These are phyloP conservation scores for Kernera saxatilis DNA, from an alignment of 345 rosid genomes.

Conservation along the genomic window DNA sequence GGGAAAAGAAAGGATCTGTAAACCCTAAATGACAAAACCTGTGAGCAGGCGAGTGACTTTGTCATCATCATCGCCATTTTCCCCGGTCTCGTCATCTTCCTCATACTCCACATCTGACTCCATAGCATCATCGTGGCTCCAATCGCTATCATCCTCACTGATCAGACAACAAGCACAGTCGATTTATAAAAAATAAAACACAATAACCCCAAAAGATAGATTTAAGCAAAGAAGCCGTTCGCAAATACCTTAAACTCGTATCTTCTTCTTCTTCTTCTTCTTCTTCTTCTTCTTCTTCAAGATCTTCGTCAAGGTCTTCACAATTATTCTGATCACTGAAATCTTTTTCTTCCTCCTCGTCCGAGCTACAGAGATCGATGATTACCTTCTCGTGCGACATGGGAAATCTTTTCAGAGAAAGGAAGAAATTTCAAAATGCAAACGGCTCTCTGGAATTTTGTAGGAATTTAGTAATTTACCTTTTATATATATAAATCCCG, in stretches of 20 bases:
- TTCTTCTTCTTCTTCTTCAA: slow-evolving; percentile 12
- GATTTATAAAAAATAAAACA: not conserved
- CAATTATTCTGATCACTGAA: slow-evolving; percentile 11
- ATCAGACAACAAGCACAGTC: not conserved
- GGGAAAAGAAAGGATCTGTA: not conserved
- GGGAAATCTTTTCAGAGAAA: not conserved
- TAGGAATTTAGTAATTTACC: not conserved
- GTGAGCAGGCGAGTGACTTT: slow-evolving; percentile 37
- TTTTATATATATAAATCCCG: not conserved
- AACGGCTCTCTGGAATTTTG: slow-evolving; percentile 4
- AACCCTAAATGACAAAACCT: slow-evolving; percentile 29
- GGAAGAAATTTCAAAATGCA: not conserved
- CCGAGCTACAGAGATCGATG: slow-evolving; percentile 30
- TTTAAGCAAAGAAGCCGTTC: not conserved
- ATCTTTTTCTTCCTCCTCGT: slow-evolving; percentile 18
- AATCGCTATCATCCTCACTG: slow-evolving; percentile 25
- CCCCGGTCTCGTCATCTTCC: slow-evolving; percentile 2
- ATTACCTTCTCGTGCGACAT: slow-evolving; percentile 6
- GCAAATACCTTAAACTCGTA: slow-evolving; percentile 6
- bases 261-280: slow-evolving; percentile 17
- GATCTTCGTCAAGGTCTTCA: not conserved
- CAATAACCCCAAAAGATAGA: not conserved
- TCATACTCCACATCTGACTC: slow-evolving; percentile 7
- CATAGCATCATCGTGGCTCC: slow-evolving; percentile 4
- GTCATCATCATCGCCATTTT: not conserved